Conservation (phyloP, 108 stramenopile species). For the Skeletonema grethae region DNA sequence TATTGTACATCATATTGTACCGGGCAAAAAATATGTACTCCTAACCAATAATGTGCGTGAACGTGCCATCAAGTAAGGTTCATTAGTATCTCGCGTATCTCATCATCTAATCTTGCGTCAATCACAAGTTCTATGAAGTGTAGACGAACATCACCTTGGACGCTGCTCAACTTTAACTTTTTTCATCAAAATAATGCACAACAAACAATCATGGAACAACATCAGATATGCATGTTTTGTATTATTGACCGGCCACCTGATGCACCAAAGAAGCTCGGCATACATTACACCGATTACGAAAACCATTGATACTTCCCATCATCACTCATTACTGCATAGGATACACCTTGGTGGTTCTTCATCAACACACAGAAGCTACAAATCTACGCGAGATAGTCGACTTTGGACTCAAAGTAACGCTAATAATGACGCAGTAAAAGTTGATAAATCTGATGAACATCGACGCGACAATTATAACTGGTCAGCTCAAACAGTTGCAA, state of each 20-base stretch:
- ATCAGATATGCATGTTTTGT: background rate
- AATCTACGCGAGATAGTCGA: background rate
- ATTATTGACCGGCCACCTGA: background rate
- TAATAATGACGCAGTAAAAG: background rate
- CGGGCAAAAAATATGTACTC: no score
- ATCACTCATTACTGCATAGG: background rate
- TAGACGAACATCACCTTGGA: no score
- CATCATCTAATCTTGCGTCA: no score
- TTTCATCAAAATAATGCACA: background rate
- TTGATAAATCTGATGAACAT: background rate
- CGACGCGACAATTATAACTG: slow-evolving; percentile 17
- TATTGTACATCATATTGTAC: no score
- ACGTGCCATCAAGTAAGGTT: no score
- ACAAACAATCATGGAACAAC: background rate
- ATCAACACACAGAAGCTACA: background rate
- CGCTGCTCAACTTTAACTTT: no score
- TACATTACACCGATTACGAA: background rate
- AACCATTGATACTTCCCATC: background rate
- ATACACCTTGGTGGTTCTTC: background rate
- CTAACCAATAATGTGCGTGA: no score
- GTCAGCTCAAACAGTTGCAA: slow-evolving; percentile 49
- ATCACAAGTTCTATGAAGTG: no score
- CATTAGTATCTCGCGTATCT: no score
- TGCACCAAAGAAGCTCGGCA: background rate
- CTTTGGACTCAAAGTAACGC: background rate